Evolutionary conservation across 495 filamentous ascomycete species (phyloP), one percentile per base, ranked within the genome.

Genomic region (Aspergillus hancockii): DNA sequence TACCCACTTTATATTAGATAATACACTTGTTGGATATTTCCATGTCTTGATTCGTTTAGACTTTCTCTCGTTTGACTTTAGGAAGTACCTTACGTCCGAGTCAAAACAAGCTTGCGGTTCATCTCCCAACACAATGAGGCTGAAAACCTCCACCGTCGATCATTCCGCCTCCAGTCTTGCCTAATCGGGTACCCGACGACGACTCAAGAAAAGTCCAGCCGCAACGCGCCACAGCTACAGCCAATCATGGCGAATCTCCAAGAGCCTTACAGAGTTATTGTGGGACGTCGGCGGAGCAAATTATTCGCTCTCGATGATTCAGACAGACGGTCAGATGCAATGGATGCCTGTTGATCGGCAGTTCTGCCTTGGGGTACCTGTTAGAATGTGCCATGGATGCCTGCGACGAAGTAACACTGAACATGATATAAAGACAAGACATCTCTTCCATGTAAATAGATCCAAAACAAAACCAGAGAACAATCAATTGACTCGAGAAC

Each of bases 1-100:
- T 63, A 58, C 60, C 55, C 60, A 58, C 22, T 32, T 46, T 31
- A 38, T 52, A 36, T 52, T 32, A 52, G 23, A 50, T 28, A 23
- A 41, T n/a, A 41, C 38, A 16, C 14, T 41, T 41, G 16, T 41
- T 41, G 16, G 16, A 41, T 36, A 36, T 5, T 14, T 36, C 32
- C 1, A 36, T 36, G 9, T 10, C 32, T 1, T 36, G 32, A 36
- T 36, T 36, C 13, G 32, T 14, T 14, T 8, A 52, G 7, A 28
- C 3, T 7, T 28, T 28, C 3, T 7, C 25, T 28, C 25, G 7
- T 28, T 28, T 28, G 25, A 7, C n/a, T 28, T 28, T 3, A 28
- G 25, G 25, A 28, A 28, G n/a, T n/a, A n/a, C n/a, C n/a, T n/a
- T n/a, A n/a, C n/a, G n/a, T n/a, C n/a, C n/a, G n/a, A n/a, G n/a